Evolutionary conservation across 2,329 filamentous ascomycete genomes (phyloP), one percentile per base, ranked within the genome.

Genomic region (Penicillium sp.): DNA sequence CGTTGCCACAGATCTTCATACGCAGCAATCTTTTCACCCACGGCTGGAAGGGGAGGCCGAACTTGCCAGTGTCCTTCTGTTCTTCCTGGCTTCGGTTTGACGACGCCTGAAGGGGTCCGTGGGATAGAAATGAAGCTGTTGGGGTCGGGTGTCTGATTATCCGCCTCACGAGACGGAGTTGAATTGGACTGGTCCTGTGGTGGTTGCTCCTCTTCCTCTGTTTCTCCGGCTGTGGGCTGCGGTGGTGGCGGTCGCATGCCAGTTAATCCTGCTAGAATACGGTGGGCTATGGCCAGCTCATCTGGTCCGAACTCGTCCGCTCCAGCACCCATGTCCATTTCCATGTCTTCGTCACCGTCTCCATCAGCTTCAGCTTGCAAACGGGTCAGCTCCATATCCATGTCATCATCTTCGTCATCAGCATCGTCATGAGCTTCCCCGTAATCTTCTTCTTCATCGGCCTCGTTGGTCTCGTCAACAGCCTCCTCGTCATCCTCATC

Each of bases 1-100:
- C 93, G 88, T 70, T 93, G 87, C 78, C 91, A 92, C 5, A 99
- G 82, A 68, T 99, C 90, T 73, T 99, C 95, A 53, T 92, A 89
- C 16, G 85, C 82, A 48, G 88, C 88, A 7, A 88, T 78, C 53
- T 82, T 83, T 31, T 85, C 82, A 43, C 82, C 81, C 55, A 85
- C 82, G 45, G 81, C 83, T 71, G 90, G 93, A 31, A 84, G 83
- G 19, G 84, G 79, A 7, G 93, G 91, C 35, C 89, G 91, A 66
- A 91, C 88, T 35, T 95, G 82, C 93, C 93, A 98, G 75, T 97
- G 93, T 52, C 84, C 82, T 13, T 90, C 83, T 11, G 84, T 82
- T 48, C 76, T 76, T n/a, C 75, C 66, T 3, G 75, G 74, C 27
- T 75, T 70, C 16, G 77, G 72, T 49, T 77, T 81, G 21, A 71